Evolutionary conservation across 2,329 filamentous ascomycete species (phyloP), one percentile per base, ranked within the genome.

Genomic region (Arthrocladium fulminans): DNA sequence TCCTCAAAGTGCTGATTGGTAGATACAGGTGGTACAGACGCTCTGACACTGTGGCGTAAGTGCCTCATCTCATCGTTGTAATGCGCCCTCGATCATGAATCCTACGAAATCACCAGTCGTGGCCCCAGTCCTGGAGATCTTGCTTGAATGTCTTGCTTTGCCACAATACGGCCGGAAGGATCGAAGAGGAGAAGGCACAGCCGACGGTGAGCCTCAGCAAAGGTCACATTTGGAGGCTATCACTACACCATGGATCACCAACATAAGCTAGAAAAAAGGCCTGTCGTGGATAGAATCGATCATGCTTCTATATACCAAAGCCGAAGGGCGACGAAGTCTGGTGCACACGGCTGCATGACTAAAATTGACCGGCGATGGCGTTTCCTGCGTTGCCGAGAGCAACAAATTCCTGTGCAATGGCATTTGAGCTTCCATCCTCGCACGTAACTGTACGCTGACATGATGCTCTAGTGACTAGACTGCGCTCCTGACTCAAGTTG

Each of bases 1-100:
- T 35, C 32, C 17, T 15, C n/a, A n/a, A 27, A 25, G 27, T 42
- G 39, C 39, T 42, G 39, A 42, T 42, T 42, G 39, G 39, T 23
- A 42, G 39, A n/a, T 25, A 42, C 9, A 23, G 19, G 39, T 42
- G 20, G 24, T 15, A 24, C 39, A 42, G 27, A 42, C 20, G 19
- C 22, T 25, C 6, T 15, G 39, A 42, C 20, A 27, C 39, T n/a
- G 37, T 42, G 13, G 39, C 22, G 39, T 42, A 42, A 24, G 39
- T 42, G 24, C 39, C 22, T 42, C n/a, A 15, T 25, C 19, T 8
- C 6, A 25, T n/a, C 17, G 3, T 19, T 22, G 37, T 40, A 7
- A 3, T 40, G 9, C 9, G 12, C 6, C 10, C 9, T 13, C 15
- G 10, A 40, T 5, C 13, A 40, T 37, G 27, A 7, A 13, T 13